These are phyloP conservation scores for Cryptomeria japonica DNA, from an alignment of 75 land plant genomes.

Conservation along the genomic window DNA sequence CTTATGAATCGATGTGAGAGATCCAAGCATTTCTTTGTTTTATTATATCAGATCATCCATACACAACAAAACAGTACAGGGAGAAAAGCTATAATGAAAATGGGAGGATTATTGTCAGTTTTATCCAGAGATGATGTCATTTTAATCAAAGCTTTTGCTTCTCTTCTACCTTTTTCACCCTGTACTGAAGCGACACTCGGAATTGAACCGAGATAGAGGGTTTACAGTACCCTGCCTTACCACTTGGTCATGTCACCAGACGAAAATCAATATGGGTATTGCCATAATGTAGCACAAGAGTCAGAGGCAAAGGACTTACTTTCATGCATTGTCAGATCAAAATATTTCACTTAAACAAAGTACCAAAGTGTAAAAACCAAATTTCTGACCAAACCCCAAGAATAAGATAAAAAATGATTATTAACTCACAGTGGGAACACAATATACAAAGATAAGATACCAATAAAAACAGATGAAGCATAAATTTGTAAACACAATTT, in stretches of 20 bases:
- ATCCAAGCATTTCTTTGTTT: neutral
- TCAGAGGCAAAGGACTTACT: neutral
- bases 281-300: neutral
- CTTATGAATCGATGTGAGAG: neutral
- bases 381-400: neutral
- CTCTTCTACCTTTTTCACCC: neutral
- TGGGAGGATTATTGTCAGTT: neutral
- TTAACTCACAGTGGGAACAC: neutral
- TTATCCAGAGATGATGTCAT: neutral
- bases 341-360: neutral
- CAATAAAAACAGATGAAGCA: neutral
- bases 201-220: conserved; percentile 10
- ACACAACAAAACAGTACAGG: neutral
- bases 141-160: neutral
- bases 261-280: neutral
- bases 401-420: neutral
- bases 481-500: neutral
- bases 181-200: conserved; percentile 1
- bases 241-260: conserved; percentile 8
- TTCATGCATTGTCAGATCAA: neutral
- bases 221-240: conserved; percentile 8
- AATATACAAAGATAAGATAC: neutral
- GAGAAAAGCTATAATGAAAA: neutral
- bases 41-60: neutral
- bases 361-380: neutral